Base-by-base conservation (phyloP, 495 filamentous ascomycete species). In the Neurospora sp. region DNA sequence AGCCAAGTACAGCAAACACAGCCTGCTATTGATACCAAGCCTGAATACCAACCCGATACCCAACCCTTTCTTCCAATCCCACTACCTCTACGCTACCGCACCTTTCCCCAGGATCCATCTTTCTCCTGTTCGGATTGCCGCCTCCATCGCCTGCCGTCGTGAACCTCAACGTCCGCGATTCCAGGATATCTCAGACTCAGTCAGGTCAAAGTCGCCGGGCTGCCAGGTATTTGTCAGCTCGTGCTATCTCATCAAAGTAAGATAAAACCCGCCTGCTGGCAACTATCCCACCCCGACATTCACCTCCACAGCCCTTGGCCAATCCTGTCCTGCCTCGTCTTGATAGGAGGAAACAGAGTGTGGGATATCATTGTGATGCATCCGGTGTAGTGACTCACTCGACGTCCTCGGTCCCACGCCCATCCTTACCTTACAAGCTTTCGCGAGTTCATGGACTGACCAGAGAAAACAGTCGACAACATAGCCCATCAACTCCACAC, bases 401-500 rank as follows among this genome's bases (percentile, higher is more conserved):
- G 53, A 75, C 70, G 22, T 69, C 39, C 74, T 71, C 73, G 35
- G 69, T 68, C 47, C 45, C 20, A 59, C 68, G 12, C 61, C 71
- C 75, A 74, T 75, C 76, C 74, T 47, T 73, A 72, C 74, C 73
- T 41, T 75, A 72, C 61, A 73, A 71, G 53, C 53, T 70, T 74
- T 73, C 76, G 78, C 76, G 76, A 75, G 73, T 77, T 80, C 73
- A 79, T 73, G 59, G 72, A 72, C 72, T 69, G 71, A 77, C 72
- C 44, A 42, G 72, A 74, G 53, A 71, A 75, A 81, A 75, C 71
- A 68, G 77, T 71, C 74, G 47, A 38, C 71, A 74, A 79, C 75
- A 74, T 70, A n/a, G 71, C 39, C 69, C 71, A 22, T 79, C 77
- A 76, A 80, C 81, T 79, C 79, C 78, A 73, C 78, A 73, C 71